phyloP scores from a whole-genome alignment of 2,329 filamentous ascomycete genomes.

The Ceratocystis harringtonii region DNA sequence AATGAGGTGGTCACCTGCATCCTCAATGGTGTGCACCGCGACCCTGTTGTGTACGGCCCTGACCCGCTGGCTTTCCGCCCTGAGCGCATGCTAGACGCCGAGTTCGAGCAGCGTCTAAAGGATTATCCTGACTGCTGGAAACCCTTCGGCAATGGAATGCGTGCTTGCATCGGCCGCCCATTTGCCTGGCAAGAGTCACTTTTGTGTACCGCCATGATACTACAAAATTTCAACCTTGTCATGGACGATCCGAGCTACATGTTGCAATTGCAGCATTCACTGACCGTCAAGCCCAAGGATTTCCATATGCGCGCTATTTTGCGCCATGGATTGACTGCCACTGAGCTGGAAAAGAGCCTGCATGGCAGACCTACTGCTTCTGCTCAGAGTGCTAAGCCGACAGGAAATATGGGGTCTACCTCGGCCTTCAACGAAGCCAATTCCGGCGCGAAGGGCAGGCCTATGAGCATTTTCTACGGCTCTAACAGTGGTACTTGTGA shows the following conservation, averaged over 20 bases:
- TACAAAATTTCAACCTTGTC: conserved; percentile 58
- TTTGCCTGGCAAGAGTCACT: conserved; percentile 64
- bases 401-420: neutral
- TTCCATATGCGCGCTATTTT: conserved; percentile 47
- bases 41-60: conserved; percentile 48
- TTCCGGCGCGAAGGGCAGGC: conserved; percentile 23
- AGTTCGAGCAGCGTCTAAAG: conserved; percentile 45
- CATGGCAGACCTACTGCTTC: conserved; percentile 21
- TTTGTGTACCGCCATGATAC: conserved; percentile 44
- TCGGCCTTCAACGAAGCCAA: neutral
- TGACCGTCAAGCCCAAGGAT: conserved; percentile 49
- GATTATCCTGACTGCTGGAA: conserved; percentile 52
- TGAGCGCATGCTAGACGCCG: conserved; percentile 56
- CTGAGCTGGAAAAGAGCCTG: conserved; percentile 33
- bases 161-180: conserved; percentile 55
- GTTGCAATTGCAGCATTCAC: conserved; percentile 38
- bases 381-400: conserved; percentile 1
- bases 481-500: conserved; percentile 65
- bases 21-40: conserved; percentile 41
- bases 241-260: conserved; percentile 46
- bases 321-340: conserved; percentile 33
- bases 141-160: conserved; percentile 58
- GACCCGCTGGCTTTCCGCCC: conserved; percentile 53
- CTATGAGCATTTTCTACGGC: conserved; percentile 54
- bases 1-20: conserved; percentile 36